phyloP scores from a whole-genome alignment of 1,139 yeast genomes.

The Trichomonascaceae sp. region DNA sequence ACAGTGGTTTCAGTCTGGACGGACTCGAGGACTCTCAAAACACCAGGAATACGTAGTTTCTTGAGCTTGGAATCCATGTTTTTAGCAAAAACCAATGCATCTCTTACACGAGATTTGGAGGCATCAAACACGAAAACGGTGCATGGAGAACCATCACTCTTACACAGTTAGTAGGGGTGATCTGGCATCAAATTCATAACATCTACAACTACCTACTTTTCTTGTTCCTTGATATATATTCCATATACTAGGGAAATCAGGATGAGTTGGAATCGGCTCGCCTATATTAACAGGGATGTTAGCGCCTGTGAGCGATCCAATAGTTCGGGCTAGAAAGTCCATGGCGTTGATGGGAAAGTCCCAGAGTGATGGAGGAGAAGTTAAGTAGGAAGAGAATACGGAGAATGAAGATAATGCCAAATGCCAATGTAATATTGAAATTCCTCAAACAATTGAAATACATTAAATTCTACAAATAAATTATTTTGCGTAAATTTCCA shows the following conservation, averaged over 20 bases:
- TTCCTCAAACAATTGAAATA: neutral
- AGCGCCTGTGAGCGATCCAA: slow-evolving; percentile 32
- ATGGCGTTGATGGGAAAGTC: slow-evolving; percentile 15
- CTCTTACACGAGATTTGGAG: slow-evolving; percentile 35
- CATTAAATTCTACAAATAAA: neutral
- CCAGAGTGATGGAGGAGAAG: neutral
- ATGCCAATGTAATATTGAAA: no score
- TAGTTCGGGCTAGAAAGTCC: slow-evolving; percentile 35
- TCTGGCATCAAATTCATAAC: neutral
- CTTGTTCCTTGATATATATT: slow-evolving; percentile 41
- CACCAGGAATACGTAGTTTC: slow-evolving; percentile 71
- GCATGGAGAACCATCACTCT: slow-evolving; percentile 37
- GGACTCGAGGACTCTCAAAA: slow-evolving; percentile 62
- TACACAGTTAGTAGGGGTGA: neutral
- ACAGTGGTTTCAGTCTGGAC: slow-evolving; percentile 51
- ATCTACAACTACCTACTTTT: slow-evolving; percentile 19
- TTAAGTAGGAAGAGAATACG: neutral
- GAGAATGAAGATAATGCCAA: neutral
- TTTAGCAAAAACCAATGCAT: slow-evolving; percentile 45
- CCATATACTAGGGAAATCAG: slow-evolving; percentile 41
- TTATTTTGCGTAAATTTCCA: neutral
- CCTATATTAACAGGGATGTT: slow-evolving; percentile 30
- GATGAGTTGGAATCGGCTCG: slow-evolving; percentile 17
- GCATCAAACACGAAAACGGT: slow-evolving; percentile 62
- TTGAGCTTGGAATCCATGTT: slow-evolving; percentile 64